These are phyloP conservation scores for Aspergillus coremiiformis DNA, from an alignment of 495 filamentous ascomycete species.

Conservation along the genomic window DNA sequence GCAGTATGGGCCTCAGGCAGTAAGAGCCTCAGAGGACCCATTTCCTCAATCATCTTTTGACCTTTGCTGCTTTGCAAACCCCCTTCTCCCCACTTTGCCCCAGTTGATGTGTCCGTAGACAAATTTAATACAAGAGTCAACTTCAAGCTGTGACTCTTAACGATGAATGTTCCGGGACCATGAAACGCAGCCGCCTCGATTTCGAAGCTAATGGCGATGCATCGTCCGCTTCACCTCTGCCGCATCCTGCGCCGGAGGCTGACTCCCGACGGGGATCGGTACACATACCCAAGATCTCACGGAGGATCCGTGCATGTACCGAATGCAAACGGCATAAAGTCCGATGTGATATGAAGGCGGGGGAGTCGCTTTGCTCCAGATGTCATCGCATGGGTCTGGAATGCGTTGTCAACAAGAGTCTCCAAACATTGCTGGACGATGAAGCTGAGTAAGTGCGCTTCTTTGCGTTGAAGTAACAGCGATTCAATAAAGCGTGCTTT, in stretches of 20 bases:
- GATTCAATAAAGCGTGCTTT: not conserved
- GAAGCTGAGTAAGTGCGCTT: conserved; percentile 37
- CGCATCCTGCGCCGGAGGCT: conserved; percentile 23
- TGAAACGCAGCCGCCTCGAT: conserved; percentile 43
- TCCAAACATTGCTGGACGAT: conserved; percentile 47
- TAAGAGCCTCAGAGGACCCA: not conserved
- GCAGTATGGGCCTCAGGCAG: not conserved
- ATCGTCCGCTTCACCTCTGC: conserved; percentile 31
- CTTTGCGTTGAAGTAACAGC: too few relatives aligned
- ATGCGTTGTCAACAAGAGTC: conserved; percentile 49
- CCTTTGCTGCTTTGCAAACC: not conserved
- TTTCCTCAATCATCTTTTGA: not conserved
- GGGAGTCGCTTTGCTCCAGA: conserved; percentile 38
- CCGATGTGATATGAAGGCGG: conserved; percentile 44
- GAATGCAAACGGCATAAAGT: conserved; percentile 50
- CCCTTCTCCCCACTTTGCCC: not conserved
- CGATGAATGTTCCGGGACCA: conserved; percentile 20
- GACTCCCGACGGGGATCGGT: conserved; percentile 19
- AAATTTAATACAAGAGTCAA: not conserved
- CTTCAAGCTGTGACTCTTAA: not conserved
- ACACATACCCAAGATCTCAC: conserved; percentile 48
- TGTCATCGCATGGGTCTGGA: conserved; percentile 46
- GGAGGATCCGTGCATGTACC: conserved; percentile 49
- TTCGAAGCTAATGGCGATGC: conserved; percentile 39
- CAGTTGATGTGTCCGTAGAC: not conserved